phyloP scores from a whole-genome alignment of 2,329 filamentous ascomycete genomes.

The Aspergillus versicolor region DNA sequence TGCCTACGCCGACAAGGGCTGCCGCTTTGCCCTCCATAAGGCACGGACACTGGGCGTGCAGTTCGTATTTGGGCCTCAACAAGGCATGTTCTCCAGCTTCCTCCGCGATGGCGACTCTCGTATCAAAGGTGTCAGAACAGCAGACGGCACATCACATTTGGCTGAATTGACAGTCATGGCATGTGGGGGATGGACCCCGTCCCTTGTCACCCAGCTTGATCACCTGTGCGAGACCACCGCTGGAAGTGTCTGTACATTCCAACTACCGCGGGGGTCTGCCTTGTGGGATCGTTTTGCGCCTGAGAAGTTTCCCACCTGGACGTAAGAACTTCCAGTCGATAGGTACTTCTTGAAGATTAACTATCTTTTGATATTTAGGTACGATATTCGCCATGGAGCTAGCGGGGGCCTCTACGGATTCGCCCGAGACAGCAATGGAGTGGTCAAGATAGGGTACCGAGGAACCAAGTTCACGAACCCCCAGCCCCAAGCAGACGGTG shows the following conservation, averaged over 20 bases:
- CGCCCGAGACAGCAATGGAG: conserved; percentile 42
- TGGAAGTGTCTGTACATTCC: conserved; percentile 46
- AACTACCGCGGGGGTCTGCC: conserved; percentile 39
- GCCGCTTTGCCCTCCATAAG: conserved; percentile 46
- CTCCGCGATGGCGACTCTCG: not conserved
- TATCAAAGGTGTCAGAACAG: conserved; percentile 41
- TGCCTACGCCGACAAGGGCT: conserved; percentile 48
- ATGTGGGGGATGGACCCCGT: conserved; percentile 48
- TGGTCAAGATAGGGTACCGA: conserved; percentile 53
- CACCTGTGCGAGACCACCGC: conserved; percentile 50
- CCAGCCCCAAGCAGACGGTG: conserved; percentile 34
- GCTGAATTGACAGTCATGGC: conserved; percentile 41
- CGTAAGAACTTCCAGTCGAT: conserved; percentile 20
- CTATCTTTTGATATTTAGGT: too few relatives aligned
- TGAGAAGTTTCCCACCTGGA: conserved; percentile 49
- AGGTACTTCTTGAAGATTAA: too few relatives aligned
- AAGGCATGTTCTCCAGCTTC: conserved; percentile 10
- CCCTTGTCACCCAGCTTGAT: conserved; percentile 42
- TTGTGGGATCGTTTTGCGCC: conserved; percentile 45
- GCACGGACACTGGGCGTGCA: conserved; percentile 42
- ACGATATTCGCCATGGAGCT: conserved; percentile 33
- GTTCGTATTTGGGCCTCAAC: conserved; percentile 39
- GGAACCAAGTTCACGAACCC: conserved; percentile 54
- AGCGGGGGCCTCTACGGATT: conserved; percentile 52
- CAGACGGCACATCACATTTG: conserved; percentile 34